Conservation (phyloP, 305 asterid species). For the Fraxinus angustifolia region DNA sequence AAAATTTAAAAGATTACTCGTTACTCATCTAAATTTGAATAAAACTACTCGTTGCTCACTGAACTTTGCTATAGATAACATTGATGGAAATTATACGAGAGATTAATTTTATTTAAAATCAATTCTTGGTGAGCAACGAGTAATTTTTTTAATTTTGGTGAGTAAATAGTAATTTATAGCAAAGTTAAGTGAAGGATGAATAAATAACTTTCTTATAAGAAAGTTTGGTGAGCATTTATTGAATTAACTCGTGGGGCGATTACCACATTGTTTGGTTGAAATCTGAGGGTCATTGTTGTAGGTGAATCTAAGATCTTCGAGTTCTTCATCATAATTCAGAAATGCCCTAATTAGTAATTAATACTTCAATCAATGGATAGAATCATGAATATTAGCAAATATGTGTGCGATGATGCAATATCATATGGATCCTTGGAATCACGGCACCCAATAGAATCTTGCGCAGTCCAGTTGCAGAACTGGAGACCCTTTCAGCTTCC, state of each 20-base stretch:
- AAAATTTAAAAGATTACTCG: no score
- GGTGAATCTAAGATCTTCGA: neutral
- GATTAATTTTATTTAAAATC: no score
- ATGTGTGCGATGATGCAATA: slow-evolving; percentile 32
- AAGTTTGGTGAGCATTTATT: neutral
- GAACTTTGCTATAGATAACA: neutral
- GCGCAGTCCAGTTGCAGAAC: slow-evolving; percentile 57
- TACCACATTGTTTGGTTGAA: neutral
- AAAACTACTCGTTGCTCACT: neutral
- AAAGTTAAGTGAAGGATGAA: neutral
- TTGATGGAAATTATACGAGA: no score
- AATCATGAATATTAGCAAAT: neutral
- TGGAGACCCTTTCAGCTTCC: slow-evolving; percentile 64
- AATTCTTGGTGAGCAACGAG: neutral
- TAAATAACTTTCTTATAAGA: no score
- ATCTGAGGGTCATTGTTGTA: neutral
- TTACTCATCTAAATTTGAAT: neutral
- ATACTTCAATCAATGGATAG: neutral
- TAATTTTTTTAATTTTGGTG: neutral
- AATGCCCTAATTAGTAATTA: neutral
- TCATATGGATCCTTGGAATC: slow-evolving; percentile 55
- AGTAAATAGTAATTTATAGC: neutral
- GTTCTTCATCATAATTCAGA: neutral
- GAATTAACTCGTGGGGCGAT: neutral
- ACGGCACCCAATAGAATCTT: slow-evolving; percentile 59